Base-by-base conservation (phyloP, 163 green algal species). In the Chlamydomonas reinhardtii region DNA sequence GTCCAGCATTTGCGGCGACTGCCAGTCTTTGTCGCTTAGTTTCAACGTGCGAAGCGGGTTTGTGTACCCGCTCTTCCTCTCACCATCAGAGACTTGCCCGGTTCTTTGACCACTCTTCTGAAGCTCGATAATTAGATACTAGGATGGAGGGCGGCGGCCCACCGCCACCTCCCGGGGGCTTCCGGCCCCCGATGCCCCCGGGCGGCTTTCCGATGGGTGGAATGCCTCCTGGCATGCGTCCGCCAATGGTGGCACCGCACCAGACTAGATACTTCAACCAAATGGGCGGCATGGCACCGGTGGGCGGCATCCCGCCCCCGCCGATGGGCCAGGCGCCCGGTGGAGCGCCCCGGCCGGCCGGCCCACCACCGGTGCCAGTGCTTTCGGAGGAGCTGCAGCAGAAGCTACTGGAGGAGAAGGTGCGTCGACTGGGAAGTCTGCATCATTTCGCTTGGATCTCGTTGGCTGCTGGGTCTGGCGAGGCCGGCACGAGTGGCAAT, bases 201-300 rank as follows among this genome's bases (percentile, higher is more conserved):
- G 43, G 64, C 29, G 24, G 4, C 31, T 64, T 74, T 31, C 74
- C 74, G 4, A n/a, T 48, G 9, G 32, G 48, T 25, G 65, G 78
- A 20, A 32, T 84, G 3, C 62, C 48, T 20, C 78, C 78, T 16
- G 79, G 79, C n/a, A 34, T 76, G 4, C 73, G 79, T 69, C 43
- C 56, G 35, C 80, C 70, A 6, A 79, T 73, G 79, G 64, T 76
- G 6, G 17, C 69, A 35, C 70, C 70, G 9, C 52, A 73, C 70
- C 80, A 86, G 29, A 86, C 80, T 15, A 59, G 80, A 9, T 86
- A 86, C 29, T 86, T 86, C 35, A 86, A 86, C 31, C 80, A 86
- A 37, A 70, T 70, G 52, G 77, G 78, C 14, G 77, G 79, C 54
- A 25, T 27, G 25, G 27, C 48, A 34, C 79, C 77, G 25, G 32